Evolutionary conservation across 148 eudicot genomes (phyloP).

Genomic region (Rhododendron griersonianum): DNA sequence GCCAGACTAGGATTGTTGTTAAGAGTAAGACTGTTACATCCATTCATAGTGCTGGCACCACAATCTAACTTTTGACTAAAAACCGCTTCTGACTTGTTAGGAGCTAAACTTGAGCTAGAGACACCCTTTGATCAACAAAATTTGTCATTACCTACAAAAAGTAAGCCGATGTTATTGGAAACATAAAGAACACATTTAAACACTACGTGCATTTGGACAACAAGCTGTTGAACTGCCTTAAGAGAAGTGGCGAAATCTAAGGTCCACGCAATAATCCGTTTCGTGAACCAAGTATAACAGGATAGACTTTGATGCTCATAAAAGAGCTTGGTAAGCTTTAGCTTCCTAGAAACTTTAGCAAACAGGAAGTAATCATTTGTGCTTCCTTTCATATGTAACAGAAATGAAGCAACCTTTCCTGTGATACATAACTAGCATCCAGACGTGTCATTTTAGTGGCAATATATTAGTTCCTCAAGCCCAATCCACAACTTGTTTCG

Average conservation of each 20-base stretch:
- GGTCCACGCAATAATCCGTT: not conserved
- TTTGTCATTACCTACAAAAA: not conserved
- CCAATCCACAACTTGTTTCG: not conserved
- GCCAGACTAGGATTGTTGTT: constrained; percentile 35
- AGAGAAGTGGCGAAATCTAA: not conserved
- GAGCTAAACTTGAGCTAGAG: not conserved
- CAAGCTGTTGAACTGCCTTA: not conserved
- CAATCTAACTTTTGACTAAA: constrained; percentile 4
- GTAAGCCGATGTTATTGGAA: not conserved
- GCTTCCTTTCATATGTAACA: not conserved
- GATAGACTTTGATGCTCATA: not conserved
- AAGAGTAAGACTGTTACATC: constrained; percentile 13
- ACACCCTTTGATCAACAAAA: not conserved
- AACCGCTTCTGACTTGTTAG: not conserved
- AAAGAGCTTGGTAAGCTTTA: not conserved
- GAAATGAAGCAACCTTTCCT: not conserved
- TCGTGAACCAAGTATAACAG: not conserved
- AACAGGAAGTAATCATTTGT: not conserved
- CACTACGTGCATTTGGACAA: not conserved
- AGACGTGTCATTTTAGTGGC: not conserved
- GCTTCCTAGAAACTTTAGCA: not conserved
- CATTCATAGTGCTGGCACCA: constrained; percentile 14
- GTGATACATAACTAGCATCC: not conserved
- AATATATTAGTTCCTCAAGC: not conserved
- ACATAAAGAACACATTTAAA: not conserved